Conservation (phyloP, 2,329 filamentous ascomycete species). For the Calonectria naviculata region DNA sequence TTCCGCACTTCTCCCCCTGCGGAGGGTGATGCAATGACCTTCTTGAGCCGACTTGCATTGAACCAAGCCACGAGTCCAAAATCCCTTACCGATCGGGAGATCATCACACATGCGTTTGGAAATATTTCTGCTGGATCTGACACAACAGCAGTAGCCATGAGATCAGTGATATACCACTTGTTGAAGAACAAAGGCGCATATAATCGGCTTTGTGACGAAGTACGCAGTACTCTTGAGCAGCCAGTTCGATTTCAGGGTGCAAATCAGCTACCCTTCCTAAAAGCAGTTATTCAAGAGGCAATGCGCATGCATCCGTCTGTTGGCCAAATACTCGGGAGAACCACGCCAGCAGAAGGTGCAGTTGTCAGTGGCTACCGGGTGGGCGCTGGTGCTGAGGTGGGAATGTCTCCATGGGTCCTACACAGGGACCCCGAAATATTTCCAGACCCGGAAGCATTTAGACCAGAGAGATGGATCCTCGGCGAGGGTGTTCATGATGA, state of each 20-base stretch:
- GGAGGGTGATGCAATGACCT: slow-evolving; percentile 11
- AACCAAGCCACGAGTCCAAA: slow-evolving; percentile 2
- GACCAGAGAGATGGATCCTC: slow-evolving; percentile 17
- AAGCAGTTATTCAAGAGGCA: slow-evolving; percentile 14
- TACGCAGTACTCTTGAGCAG: background rate
- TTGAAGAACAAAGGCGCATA: background rate
- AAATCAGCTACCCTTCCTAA: background rate
- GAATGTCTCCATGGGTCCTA: slow-evolving; percentile 12
- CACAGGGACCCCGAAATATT: slow-evolving; percentile 10
- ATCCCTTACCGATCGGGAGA: slow-evolving; percentile 10
- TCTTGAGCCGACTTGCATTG: slow-evolving; percentile 1
- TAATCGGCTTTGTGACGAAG: background rate
- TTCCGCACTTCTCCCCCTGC: background rate
- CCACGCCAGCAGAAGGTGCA: background rate
- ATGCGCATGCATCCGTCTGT: slow-evolving; percentile 17
- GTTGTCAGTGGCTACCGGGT: background rate
- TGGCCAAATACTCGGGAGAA: slow-evolving; percentile 5
- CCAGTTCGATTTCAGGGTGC: slow-evolving; percentile 1
- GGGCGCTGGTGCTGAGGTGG: slow-evolving; percentile 2
- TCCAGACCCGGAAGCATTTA: slow-evolving; percentile 4
- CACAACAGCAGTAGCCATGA: slow-evolving; percentile 12
- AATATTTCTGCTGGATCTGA: slow-evolving; percentile 10
- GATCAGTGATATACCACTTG: background rate
- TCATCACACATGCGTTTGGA: slow-evolving; percentile 11
- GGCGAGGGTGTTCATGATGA: slow-evolving; percentile 5